Evolutionary conservation across 2,329 filamentous ascomycete species (phyloP).

Genomic region (Seiridium unicorne): DNA sequence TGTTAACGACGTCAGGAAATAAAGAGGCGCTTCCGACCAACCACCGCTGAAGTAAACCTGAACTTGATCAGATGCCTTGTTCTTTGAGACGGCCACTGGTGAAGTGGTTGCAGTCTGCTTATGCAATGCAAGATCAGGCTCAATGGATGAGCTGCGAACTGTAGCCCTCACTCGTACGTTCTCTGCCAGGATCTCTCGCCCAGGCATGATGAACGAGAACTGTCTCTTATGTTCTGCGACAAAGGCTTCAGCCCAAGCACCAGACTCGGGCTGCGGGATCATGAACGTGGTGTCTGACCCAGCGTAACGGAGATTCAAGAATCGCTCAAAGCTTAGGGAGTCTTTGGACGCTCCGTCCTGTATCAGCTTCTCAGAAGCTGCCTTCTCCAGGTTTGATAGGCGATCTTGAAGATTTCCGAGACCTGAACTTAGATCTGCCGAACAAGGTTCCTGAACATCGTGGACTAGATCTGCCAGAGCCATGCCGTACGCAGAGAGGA

Average conservation of each 20-base stretch:
- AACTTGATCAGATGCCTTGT: conserved; percentile 2
- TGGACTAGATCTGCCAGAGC: conserved; percentile 24
- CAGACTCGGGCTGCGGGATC: conserved; percentile 1
- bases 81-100: neutral
- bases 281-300: conserved; percentile 10
- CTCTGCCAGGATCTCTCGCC: neutral
- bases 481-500: conserved; percentile 42
- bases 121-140: neutral
- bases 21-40: conserved; percentile 21
- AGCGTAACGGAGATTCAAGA: conserved; percentile 19
- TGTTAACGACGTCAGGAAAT: conserved; percentile 21
- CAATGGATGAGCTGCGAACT: neutral
- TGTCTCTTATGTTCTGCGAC: conserved; percentile 5
- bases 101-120: neutral
- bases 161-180: conserved; percentile 5
- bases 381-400: neutral
- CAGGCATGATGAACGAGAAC: conserved; percentile 5
- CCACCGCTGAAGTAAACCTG: conserved; percentile 5
- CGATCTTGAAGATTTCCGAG: neutral
- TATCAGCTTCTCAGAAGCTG: neutral
- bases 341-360: conserved; percentile 12
- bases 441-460: conserved; percentile 4
- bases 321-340: conserved; percentile 16
- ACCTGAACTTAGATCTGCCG: neutral
- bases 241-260: conserved; percentile 4